phyloP scores from a whole-genome alignment of 1,284 basidiomycete species.

The Vanrija sp. region DNA sequence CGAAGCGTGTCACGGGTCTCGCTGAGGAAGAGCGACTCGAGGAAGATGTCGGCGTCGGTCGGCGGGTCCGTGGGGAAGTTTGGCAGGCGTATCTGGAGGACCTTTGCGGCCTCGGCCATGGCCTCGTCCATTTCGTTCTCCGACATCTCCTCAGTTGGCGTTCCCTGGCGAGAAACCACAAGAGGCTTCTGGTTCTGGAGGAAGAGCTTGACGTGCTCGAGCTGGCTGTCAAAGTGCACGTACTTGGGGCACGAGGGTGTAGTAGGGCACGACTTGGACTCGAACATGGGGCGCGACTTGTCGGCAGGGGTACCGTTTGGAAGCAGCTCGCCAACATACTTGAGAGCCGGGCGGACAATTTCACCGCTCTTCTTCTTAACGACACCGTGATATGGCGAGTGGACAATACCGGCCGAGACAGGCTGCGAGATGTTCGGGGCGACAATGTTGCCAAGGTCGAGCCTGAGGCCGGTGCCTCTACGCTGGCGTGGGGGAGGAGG shows the following conservation, averaged over 20 bases:
- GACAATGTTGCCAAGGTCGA: conserved; percentile 44
- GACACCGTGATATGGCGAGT: conserved; percentile 32
- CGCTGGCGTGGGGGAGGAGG: conserved; percentile 9
- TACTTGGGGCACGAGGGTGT: conserved; percentile 70
- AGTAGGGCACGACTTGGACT: conserved; percentile 61
- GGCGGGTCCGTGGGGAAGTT: conserved; percentile 54
- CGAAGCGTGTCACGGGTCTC: conserved; percentile 59
- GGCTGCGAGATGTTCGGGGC: conserved; percentile 15
- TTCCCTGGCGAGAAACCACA: conserved; percentile 85
- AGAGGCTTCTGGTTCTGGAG: conserved; percentile 87
- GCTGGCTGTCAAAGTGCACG: conserved; percentile 87
- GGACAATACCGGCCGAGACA: conserved; percentile 20
- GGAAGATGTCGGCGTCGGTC: conserved; percentile 52
- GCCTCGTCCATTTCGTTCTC: conserved; percentile 67
- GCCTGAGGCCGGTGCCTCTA: conserved; percentile 46
- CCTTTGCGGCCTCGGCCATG: conserved; percentile 50
- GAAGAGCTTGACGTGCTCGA: conserved; percentile 87
- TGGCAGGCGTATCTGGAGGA: conserved; percentile 51
- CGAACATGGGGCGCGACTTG: conserved; percentile 62
- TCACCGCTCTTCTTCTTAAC: conserved; percentile 89
- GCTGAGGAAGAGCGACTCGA: conserved; percentile 59
- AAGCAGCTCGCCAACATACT: conserved; percentile 57
- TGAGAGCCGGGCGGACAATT: conserved; percentile 85
- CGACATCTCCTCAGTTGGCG: conserved; percentile 74
- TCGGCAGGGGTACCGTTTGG: conserved; percentile 43